Conservation (phyloP, 129 eudicot genomes). For the Saussurea involucrata region DNA sequence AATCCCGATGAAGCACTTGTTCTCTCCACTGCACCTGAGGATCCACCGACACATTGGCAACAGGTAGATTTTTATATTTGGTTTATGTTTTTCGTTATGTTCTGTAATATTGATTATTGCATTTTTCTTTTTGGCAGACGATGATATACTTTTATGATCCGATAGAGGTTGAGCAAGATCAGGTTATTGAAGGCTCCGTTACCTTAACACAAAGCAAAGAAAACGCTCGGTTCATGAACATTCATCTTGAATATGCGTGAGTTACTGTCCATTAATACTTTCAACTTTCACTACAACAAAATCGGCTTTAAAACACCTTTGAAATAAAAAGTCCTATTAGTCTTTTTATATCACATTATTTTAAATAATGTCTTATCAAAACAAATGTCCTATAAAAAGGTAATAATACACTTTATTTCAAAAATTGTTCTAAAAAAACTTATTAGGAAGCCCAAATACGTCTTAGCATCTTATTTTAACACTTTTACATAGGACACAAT, state of each 20-base stretch:
- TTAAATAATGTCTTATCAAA: background rate
- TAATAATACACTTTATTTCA: background rate
- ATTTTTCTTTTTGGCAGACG: conserved; percentile 50
- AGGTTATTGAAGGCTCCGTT: conserved; percentile 76
- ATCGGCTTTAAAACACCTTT: background rate
- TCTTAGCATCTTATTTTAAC: background rate
- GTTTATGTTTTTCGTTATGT: background rate
- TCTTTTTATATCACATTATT: background rate
- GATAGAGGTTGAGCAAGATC: conserved; percentile 92
- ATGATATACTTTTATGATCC: conserved; percentile 86
- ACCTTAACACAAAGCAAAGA: conserved; percentile 85
- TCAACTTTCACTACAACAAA: background rate
- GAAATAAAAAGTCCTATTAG: background rate
- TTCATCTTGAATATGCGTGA: conserved; percentile 85
- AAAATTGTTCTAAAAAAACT: background rate
- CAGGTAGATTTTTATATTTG: conserved; percentile 49
- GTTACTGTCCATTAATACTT: conserved; percentile 27
- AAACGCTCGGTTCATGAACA: conserved; percentile 86
- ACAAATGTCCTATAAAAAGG: background rate
- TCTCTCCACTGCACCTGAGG: conserved; percentile 98
- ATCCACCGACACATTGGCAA: conserved; percentile 98
- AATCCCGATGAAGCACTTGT: conserved; percentile 79
- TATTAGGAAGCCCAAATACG: background rate
- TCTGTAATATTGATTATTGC: background rate
- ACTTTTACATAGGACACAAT: no score